Conservation (phyloP, 2,329 filamentous ascomycete species). For the Colletotrichum cordylinicola region DNA sequence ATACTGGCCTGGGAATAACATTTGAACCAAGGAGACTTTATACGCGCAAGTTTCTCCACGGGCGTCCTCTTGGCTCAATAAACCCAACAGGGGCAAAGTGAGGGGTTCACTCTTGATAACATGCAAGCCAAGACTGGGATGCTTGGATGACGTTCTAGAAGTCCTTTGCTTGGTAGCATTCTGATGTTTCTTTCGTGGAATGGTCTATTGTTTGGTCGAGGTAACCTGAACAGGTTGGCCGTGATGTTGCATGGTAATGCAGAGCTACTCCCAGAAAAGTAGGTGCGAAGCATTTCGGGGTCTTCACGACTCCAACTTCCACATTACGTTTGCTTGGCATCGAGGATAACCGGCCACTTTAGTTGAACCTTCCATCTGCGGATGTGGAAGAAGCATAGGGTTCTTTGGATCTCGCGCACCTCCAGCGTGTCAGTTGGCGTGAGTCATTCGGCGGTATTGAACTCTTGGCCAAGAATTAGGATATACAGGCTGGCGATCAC, state of each 20-base stretch:
- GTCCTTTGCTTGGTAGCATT: background rate
- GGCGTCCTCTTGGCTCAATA: background rate
- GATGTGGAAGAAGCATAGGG: background rate
- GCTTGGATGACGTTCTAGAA: conserved; percentile 1
- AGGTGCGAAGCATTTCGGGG: conserved; percentile 4
- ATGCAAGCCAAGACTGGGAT: conserved; percentile 15
- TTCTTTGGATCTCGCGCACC: background rate
- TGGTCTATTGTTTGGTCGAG: background rate
- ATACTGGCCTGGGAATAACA: background rate
- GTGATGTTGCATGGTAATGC: background rate
- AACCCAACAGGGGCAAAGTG: background rate
- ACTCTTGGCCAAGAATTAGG: background rate
- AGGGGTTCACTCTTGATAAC: conserved; percentile 5
- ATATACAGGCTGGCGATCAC: background rate
- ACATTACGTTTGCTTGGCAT: background rate
- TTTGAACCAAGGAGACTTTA: background rate
- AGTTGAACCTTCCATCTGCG: background rate
- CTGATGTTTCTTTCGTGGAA: background rate
- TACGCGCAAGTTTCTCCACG: background rate
- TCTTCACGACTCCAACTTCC: background rate
- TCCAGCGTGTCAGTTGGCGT: background rate
- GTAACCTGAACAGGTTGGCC: background rate
- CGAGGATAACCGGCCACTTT: background rate
- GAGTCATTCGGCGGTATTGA: background rate
- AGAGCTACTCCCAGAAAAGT: conserved; percentile 14